Evolutionary conservation across 2,329 filamentous ascomycete species (phyloP), one percentile per base, ranked within the genome.

Genomic region (Grosmannia penicillata): DNA sequence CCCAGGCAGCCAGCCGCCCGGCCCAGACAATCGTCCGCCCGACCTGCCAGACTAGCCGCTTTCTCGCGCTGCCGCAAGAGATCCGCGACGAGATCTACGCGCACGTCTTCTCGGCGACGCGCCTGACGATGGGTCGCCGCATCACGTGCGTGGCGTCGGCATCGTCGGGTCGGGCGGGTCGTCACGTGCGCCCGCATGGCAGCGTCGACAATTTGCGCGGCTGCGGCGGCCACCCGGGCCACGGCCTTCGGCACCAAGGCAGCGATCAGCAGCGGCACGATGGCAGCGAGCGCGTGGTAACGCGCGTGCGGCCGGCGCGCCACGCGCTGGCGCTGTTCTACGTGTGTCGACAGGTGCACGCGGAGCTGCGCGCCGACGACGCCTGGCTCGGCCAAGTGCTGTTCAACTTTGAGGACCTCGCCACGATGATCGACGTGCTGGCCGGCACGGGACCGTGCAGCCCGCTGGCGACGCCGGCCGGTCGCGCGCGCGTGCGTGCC

Each of bases 331-430:
- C 46, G 8, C 39, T 48, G 19, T 45, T 48, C 11, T 25, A 17
- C 4, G 46, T 48, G 5, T 48, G 46, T 18, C 45, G 45, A 23
- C 46, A 48, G 32, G 37, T 44, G 17, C 41, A 40, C 6, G 26
- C n/a, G n/a, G 46, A 48, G 40, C 41, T 48, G 22, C 35, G 37
- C 18, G 21, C 22, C 21, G 42, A 47, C 40, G 40, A 46, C 10
- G 40, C 45, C 5, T 48, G 46, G 46, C 36, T 48, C 10, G 30
- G 46, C 30, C 46, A 47, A 30, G 40, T 48, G n/a, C 40, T 48
- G 19, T 48, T 47, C 37, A 41, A 44, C 26, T 48, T 48, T 36
- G 46, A 47, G 19, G 46, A 48, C 18, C 30, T 36, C 0, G 45
- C 45, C 15, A 48, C 46, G 2, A 44, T 48, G 45, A 26, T 47